Evolutionary conservation across 1,284 basidiomycete species (phyloP).

Genomic region (Singerocomus inundabilis): DNA sequence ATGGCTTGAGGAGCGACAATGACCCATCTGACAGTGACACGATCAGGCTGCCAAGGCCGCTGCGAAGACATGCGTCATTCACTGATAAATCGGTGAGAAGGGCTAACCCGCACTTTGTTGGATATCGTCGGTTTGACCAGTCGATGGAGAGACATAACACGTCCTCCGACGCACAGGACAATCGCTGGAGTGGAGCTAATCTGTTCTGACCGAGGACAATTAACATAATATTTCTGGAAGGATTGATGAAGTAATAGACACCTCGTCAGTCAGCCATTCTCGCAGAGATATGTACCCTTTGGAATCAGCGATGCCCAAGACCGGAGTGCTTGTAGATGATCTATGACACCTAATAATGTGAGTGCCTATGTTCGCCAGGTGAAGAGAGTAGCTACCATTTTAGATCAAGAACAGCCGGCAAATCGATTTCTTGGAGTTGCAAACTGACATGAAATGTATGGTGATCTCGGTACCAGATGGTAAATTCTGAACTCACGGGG

Average conservation of each 20-base stretch:
- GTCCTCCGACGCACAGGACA: constrained; percentile 58
- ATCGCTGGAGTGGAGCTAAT: constrained; percentile 45
- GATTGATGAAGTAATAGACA: constrained; percentile 25
- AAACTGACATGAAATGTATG: constrained; percentile 42
- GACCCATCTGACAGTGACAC: constrained; percentile 80
- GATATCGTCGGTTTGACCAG: constrained; percentile 70
- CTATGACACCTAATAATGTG: constrained; percentile 53
- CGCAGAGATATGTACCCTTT: constrained; percentile 75
- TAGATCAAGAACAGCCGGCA: constrained; percentile 87
- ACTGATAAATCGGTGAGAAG: constrained; percentile 1
- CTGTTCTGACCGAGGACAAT: constrained; percentile 36
- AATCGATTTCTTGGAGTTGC: constrained; percentile 65
- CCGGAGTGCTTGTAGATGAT: constrained; percentile 39
- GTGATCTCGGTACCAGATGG: background rate
- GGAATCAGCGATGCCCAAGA: constrained; percentile 78
- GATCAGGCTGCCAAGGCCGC: constrained; percentile 57
- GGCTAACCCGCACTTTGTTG: constrained; percentile 27
- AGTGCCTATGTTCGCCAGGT: background rate
- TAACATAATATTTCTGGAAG: background rate
- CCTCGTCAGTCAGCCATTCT: constrained; percentile 51
- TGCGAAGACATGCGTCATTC: constrained; percentile 25
- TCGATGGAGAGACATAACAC: constrained; percentile 84
- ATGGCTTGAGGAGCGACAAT: constrained; percentile 58
- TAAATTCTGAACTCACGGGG: constrained; percentile 11
- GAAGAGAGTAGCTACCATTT: constrained; percentile 70